These are phyloP conservation scores for Mollisiaceae sp. DNA, from an alignment of 2,329 filamentous ascomycete species.

Conservation along the genomic window DNA sequence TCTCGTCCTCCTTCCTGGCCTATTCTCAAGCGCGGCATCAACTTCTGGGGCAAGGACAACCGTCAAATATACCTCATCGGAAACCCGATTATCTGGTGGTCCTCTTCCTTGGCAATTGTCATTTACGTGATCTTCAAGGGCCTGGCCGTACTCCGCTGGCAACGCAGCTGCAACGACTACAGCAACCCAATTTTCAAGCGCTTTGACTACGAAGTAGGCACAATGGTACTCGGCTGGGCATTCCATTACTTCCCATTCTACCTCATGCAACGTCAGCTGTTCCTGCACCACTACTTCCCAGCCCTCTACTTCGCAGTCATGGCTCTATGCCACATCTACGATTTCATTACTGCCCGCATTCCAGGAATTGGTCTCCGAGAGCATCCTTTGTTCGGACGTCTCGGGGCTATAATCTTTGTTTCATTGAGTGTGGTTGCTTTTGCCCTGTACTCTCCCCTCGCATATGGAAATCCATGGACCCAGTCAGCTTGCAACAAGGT, in stretches of 20 bases:
- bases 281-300: conserved; percentile 98
- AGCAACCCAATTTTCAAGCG: conserved; percentile 83
- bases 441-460: conserved; percentile 82
- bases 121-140: conserved; percentile 86
- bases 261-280: conserved; percentile 96
- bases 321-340: conserved; percentile 85
- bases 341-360: conserved; percentile 80
- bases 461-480: conserved; percentile 95
- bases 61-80: conserved; percentile 96
- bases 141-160: conserved; percentile 88
- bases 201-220: conserved; percentile 96
- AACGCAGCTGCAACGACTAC: conserved; percentile 91
- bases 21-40: conserved; percentile 89
- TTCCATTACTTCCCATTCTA: conserved; percentile 99
- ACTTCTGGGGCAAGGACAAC: conserved; percentile 96
- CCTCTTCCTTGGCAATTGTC: conserved; percentile 76
- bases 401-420: conserved; percentile 76
- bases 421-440: conserved; percentile 77
- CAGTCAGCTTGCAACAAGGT: conserved; percentile 83
- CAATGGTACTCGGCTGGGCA: conserved; percentile 89
- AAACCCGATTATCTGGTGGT: conserved; percentile 95
- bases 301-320: conserved; percentile 95
- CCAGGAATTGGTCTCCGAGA: conserved; percentile 69
- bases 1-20: conserved; percentile 95
- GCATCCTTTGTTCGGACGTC: conserved; percentile 74